A percentile compares a stretch with the other conserved stretches of the same genome.
phyloP scores from a whole-genome alignment of 352 stramenopile genomes.

The Phytophthora melonis region DNA sequence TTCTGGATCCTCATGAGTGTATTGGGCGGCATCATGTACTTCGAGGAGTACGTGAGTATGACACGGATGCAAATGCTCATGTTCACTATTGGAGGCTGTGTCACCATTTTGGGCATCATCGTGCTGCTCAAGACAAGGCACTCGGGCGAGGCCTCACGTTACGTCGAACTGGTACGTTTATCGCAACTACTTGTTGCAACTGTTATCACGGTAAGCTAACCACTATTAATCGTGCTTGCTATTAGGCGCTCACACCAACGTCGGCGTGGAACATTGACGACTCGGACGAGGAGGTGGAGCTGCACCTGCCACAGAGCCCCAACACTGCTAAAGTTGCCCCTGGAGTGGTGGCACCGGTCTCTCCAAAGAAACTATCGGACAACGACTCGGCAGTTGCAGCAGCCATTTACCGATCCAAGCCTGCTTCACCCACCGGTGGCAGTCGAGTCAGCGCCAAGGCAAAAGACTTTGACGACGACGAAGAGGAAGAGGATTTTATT shows the following conservation, averaged over 20 bases:
- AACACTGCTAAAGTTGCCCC: slow-evolving; percentile 35
- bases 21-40: slow-evolving; percentile 93
- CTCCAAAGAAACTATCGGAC: slow-evolving; percentile 23
- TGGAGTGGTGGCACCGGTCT: slow-evolving; percentile 15
- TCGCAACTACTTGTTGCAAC: slow-evolving; percentile 1
- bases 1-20: slow-evolving; percentile 93
- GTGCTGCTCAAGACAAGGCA: slow-evolving; percentile 75
- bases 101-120: slow-evolving; percentile 86
- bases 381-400: slow-evolving; percentile 30
- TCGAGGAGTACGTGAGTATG: slow-evolving; percentile 92
- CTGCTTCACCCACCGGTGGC: slow-evolving; percentile 28
- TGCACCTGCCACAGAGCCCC: slow-evolving; percentile 63
- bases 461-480: slow-evolving; percentile 54
- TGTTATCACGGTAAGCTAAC: not conserved
- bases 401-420: slow-evolving; percentile 32
- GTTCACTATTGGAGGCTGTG: slow-evolving; percentile 77
- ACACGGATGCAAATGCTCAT: slow-evolving; percentile 78
- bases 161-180: slow-evolving; percentile 74
- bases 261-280: slow-evolving; percentile 84
- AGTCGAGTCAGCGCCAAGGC: slow-evolving; percentile 28
- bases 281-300: slow-evolving; percentile 83
- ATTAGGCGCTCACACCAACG: slow-evolving; percentile 76
- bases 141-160: slow-evolving; percentile 49
- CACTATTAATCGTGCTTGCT: slow-evolving; percentile 1
- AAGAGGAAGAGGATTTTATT: slow-evolving; percentile 77